Evolutionary conservation across 306 rosid genomes (phyloP).

Genomic region (Betula pendula): DNA sequence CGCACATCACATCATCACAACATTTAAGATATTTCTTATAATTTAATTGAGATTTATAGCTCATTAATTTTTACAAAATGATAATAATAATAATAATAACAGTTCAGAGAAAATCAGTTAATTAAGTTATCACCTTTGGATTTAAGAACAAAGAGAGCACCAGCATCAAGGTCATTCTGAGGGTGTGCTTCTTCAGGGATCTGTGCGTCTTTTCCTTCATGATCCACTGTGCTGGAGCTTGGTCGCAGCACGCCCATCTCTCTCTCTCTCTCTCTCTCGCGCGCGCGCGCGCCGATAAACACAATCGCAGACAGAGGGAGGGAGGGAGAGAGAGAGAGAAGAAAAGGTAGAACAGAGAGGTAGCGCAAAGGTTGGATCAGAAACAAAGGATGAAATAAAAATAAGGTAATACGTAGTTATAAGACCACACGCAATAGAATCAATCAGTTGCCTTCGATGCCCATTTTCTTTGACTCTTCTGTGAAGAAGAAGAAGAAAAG

Average conservation of each 20-base stretch:
- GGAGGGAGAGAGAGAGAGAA: not conserved
- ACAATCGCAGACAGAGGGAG: too few relatives aligned
- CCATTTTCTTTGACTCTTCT: not conserved
- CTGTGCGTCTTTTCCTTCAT: constrained; percentile 32
- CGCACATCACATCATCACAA: too few relatives aligned
- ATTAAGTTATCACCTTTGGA: too few relatives aligned
- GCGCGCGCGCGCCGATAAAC: too few relatives aligned
- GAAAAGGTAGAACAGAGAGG: not conserved
- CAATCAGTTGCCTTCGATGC: not conserved
- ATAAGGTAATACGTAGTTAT: not conserved
- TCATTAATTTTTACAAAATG: too few relatives aligned
- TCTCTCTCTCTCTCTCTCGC: constrained; percentile 6
- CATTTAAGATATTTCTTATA: too few relatives aligned
- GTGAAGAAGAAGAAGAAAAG: not conserved
- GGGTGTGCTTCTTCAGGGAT: constrained; percentile 9
- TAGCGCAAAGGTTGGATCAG: not conserved
- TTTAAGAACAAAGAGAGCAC: constrained; percentile 85
- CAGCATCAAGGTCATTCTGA: constrained; percentile 55
- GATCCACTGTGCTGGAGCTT: constrained; percentile 8
- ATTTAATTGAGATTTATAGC: too few relatives aligned
- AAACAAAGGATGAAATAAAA: not conserved
- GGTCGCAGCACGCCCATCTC: constrained; percentile 41
- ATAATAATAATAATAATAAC: too few relatives aligned
- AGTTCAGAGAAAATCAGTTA: too few relatives aligned
- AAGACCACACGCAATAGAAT: not conserved